Base-by-base conservation (phyloP, 164 flowering plant genomes). In the Magnolia kwangsiensis region DNA sequence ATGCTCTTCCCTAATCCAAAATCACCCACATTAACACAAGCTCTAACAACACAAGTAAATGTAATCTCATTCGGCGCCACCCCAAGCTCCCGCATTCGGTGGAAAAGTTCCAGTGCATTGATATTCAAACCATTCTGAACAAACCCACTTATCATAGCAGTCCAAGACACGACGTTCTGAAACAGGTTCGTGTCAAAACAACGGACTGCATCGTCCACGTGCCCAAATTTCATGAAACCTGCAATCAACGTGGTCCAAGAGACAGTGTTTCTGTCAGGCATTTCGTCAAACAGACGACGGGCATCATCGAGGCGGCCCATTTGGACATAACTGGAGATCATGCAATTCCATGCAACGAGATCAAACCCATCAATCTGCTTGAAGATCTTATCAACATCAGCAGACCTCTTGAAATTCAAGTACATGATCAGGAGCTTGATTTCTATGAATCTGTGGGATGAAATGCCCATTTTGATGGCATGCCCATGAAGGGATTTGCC, bases 61-160 rank as follows among this genome's bases (percentile, higher is more conserved):
- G 90, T 90, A 50, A 89, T 72, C 68, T 76, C 82, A 80, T 89
- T 90, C 0, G 94, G 91, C 77, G 31, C 49, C 21, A 84, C 75
- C 23, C 84, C 82, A 75, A 81, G 72, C 2, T 78, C 71, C 49
- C 85, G 83, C 82, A 90, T 82, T 61, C 55, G 67, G 58, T 59
- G 13, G 24, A 84, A 90, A 37, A 85, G 72, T 74, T 71, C 76
- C 85, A 89, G 75, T 2, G 83, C 91, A 63, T 81, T 76, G 18
- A 68, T 78, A 82, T 74, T 59, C 63, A 74, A 80, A 73, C 88
- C 84, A 77, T 90, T 88, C 68, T 82, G 86, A 67, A 86, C 89
- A 59, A 82, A 82, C 77, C 93, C 93, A 69, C 81, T 81, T 58
- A 90, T 87, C 49, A 71, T 79, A 0, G 93, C 89, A 23, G 81